A percentile compares a stretch with the other conserved stretches of the same genome.
These are phyloP conservation scores for Emericellopsis terricola DNA, from an alignment of 495 filamentous ascomycete species.

Conservation along the genomic window DNA sequence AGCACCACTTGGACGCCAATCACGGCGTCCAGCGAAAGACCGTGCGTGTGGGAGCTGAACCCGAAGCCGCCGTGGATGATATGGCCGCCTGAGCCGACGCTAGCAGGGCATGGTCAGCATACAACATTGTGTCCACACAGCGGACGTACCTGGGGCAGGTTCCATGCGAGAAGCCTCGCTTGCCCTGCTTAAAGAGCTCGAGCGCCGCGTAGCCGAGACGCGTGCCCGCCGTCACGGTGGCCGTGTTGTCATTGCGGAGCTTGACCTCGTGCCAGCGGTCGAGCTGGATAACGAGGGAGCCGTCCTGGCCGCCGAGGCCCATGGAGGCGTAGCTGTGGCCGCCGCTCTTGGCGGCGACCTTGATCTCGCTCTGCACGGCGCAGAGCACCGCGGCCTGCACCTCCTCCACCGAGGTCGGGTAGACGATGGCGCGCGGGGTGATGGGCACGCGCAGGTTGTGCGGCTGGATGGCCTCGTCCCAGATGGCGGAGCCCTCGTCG, in stretches of 20 bases:
- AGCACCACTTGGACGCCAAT: constrained; percentile 21
- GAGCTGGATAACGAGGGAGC: constrained; percentile 25
- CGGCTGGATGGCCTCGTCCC: constrained; percentile 17
- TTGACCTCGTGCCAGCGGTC: constrained; percentile 24
- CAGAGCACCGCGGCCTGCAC: constrained; percentile 25
- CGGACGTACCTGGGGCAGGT: constrained; percentile 24
- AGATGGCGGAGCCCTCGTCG: constrained; percentile 15
- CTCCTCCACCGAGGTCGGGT: constrained; percentile 19
- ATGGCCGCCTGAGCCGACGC: constrained; percentile 25
- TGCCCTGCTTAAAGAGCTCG: constrained; percentile 19
- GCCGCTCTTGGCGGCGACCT: constrained; percentile 24
- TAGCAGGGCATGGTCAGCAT: constrained; percentile 3
- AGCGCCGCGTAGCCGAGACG: constrained; percentile 22
- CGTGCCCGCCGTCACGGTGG: constrained; percentile 20
- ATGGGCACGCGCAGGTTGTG: constrained; percentile 22
- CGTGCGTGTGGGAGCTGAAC: constrained; percentile 25
- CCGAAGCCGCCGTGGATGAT: constrained; percentile 25
- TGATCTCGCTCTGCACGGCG: constrained; percentile 19
- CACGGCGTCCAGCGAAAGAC: constrained; percentile 26
- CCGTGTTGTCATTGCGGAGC: constrained; percentile 17
- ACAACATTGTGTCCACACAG: constrained; percentile 1
- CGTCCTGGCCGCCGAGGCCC: constrained; percentile 27
- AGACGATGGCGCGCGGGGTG: constrained; percentile 21
- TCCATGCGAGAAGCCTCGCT: constrained; percentile 24
- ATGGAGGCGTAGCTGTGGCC: constrained; percentile 29